Conservation (phyloP, 352 stramenopile species). For the Globisporangium canariense region DNA sequence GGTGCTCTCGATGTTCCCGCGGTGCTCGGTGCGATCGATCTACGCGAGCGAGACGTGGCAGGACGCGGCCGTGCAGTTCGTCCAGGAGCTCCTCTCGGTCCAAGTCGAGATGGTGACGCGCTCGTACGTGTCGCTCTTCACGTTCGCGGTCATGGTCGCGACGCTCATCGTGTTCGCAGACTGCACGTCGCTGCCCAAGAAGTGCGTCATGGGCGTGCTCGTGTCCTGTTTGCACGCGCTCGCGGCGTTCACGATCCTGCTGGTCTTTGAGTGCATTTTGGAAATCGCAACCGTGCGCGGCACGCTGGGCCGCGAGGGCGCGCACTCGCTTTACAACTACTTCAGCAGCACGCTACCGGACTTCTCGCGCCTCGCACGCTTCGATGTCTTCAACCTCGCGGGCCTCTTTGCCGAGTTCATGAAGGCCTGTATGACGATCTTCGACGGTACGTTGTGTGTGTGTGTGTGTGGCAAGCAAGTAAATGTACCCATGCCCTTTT, state of each 20-base stretch:
- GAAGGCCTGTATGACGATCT: slow-evolving; percentile 79
- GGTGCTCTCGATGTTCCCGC: slow-evolving; percentile 91
- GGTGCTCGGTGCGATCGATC: slow-evolving; percentile 79
- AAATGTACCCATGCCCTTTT: not conserved
- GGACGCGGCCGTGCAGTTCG: slow-evolving; percentile 41
- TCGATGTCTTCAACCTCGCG: slow-evolving; percentile 63
- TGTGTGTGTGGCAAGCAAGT: not conserved
- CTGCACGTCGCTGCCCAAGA: slow-evolving; percentile 63
- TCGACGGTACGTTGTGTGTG: slow-evolving; percentile 49
- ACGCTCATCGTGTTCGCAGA: slow-evolving; percentile 69
- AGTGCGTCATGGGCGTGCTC: slow-evolving; percentile 41
- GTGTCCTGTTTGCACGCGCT: slow-evolving; percentile 60
- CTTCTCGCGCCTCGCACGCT: slow-evolving; percentile 55
- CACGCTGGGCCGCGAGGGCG: slow-evolving; percentile 55
- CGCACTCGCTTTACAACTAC: slow-evolving; percentile 74
- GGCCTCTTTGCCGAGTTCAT: slow-evolving; percentile 68
- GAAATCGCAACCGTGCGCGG: slow-evolving; percentile 66
- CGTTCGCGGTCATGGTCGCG: slow-evolving; percentile 52
- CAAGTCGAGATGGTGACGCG: slow-evolving; percentile 68
- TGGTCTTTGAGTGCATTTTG: slow-evolving; percentile 80
- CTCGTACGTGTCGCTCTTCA: slow-evolving; percentile 73
- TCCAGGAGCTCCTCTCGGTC: slow-evolving; percentile 46
- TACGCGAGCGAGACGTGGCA: slow-evolving; percentile 52
- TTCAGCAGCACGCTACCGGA: slow-evolving; percentile 75
- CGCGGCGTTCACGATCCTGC: slow-evolving; percentile 64